A percentile compares a stretch with the other conserved stretches of the same genome.
phyloP scores from a whole-genome alignment of 2,329 filamentous ascomycete genomes.

The Rutstroemia sp. region DNA sequence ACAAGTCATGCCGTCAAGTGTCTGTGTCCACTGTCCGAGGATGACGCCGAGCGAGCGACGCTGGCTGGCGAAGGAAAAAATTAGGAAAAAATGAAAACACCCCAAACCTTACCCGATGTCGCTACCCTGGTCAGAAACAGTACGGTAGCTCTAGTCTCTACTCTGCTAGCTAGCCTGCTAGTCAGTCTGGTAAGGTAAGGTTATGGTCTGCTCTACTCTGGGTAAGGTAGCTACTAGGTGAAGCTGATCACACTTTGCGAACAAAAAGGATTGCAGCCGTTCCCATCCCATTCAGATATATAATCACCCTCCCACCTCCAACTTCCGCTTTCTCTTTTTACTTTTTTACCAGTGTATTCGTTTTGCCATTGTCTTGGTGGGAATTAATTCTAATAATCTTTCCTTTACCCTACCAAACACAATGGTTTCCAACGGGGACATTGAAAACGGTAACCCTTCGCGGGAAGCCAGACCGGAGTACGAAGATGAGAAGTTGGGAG shows the following conservation, averaged over 20 bases:
- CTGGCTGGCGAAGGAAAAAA: neutral
- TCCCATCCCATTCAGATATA: neutral
- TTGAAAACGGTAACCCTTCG: constrained; percentile 5
- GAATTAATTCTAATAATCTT: constrained; percentile 6
- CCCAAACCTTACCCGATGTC: constrained; percentile 6
- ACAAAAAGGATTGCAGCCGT: too few relatives aligned
- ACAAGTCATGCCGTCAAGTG: constrained; percentile 5
- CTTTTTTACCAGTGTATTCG: neutral
- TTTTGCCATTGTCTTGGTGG: constrained; percentile 6
- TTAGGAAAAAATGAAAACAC: neutral
- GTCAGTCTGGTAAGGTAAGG: too few relatives aligned
- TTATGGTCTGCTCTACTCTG: too few relatives aligned
- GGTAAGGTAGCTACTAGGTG: neutral
- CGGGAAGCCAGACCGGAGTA: constrained; percentile 5
- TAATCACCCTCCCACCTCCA: neutral
- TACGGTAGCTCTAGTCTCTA: too few relatives aligned
- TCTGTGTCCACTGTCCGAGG: constrained; percentile 8
- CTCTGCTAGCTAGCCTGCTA: too few relatives aligned
- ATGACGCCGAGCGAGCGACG: constrained; percentile 5
- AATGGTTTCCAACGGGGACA: constrained; percentile 7
- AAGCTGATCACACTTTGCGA: constrained; percentile 1
- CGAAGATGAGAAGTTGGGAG: constrained; percentile 37
- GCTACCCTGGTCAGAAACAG: neutral
- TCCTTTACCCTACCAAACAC: constrained; percentile 5
- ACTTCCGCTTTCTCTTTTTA: neutral